Evolutionary conservation across 306 rosid genomes (phyloP), one percentile per base, ranked within the genome.

Genomic region (Vigna radiata): DNA sequence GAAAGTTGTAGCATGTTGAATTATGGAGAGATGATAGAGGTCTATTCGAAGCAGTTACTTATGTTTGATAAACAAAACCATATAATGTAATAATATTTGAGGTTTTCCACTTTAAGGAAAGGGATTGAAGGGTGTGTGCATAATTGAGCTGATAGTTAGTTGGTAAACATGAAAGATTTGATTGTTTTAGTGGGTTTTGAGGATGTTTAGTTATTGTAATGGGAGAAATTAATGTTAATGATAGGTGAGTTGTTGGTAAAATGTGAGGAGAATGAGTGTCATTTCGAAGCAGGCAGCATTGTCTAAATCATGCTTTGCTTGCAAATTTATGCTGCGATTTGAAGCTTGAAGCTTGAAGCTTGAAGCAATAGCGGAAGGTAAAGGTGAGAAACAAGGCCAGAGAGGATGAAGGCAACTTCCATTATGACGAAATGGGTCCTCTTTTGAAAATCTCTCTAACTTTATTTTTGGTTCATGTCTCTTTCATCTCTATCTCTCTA

Each of bases 331-430:
- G 73, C 72, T 53, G 60, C 56, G 39, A 70, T 76, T 81, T 88
- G 79, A 82, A 75, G 79, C 55, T 80, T 89, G 79, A 87, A 83
- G 89, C 83, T 81, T 88, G 79, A 82, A 75, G 79, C 55, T 80
- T 89, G 79, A 87, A 83, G 89, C 83, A 84, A 80, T 74, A 76
- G 44, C n/a, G 79, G 84, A 81, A 72, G 85, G 82, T 75, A 77
- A 72, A 78, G 76, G 65, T 70, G 76, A 67, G 85, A 81, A 84
- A 71, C 86, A 79, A 74, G 37, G 86, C 92, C 92, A 90, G 90
- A 77, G 87, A 83, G 89, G 95, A 85, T 86, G 95, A 85, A 79
- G 87, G 90, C 88, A 79, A 86, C 95, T 79, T 86, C 87, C 90
- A 85, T 83, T 88, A 90, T 85, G 75, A 70, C 77, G 52, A 43